Conservation (phyloP, 164 flowering plant species). For the Protea cynaroides region DNA sequence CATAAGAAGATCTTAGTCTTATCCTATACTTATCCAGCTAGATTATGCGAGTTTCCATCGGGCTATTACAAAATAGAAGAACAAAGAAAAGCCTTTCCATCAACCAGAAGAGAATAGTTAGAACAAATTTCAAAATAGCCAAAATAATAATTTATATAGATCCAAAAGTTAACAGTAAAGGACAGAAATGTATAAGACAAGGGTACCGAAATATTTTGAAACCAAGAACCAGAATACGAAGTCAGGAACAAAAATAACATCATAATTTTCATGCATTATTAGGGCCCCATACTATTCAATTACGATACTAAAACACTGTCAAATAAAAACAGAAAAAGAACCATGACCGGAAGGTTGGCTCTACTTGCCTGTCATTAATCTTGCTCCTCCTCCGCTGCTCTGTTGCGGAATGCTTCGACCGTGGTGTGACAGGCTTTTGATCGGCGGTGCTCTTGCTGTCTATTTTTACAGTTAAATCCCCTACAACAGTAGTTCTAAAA, state of each 20-base stretch:
- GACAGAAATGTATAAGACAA: background rate
- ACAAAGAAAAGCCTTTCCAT: no score
- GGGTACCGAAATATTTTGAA: background rate
- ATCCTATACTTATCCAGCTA: no score
- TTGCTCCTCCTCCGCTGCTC: conserved; percentile 96
- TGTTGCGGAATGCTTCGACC: conserved; percentile 93
- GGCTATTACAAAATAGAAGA: no score
- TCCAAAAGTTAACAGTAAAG: no score
- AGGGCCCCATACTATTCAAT: background rate
- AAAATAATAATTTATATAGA: no score
- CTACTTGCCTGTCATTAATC: conserved; percentile 82
- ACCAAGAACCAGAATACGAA: background rate
- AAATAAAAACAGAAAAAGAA: no score
- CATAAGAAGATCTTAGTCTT: no score
- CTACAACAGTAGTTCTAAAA: conserved; percentile 23
- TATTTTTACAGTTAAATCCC: conserved; percentile 30
- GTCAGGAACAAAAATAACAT: background rate
- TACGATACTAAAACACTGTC: background rate
- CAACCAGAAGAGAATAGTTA: no score
- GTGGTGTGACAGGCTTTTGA: conserved; percentile 58
- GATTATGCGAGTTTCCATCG: no score
- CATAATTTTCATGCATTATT: background rate
- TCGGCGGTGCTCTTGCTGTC: conserved; percentile 37
- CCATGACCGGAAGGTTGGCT: no score
- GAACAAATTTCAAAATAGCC: no score